Base-by-base conservation (phyloP, 1,284 basidiomycete genomes). In the Tremellales sp. region DNA sequence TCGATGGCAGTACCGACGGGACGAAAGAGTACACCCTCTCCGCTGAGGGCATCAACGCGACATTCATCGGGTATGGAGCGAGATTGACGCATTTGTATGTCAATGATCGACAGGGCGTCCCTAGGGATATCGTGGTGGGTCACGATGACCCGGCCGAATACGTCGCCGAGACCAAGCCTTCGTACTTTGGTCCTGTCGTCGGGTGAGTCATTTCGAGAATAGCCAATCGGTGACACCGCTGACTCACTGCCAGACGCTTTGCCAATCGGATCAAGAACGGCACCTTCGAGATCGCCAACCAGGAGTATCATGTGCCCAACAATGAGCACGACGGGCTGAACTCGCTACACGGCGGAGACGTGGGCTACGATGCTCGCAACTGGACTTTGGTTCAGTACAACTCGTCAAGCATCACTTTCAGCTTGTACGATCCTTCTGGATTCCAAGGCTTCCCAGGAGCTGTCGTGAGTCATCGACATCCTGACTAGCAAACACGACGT, bases 181-280 rank as follows among this genome's bases (percentile, higher is more conserved):
- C 41, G 25, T 68, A 56, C 50, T 66, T 58, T 37, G 66, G 66
- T 4, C 49, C 59, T 6, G 60, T 65, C 2, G 62, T 67, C 11
- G 66, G 66, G 60, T 65, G 51, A 50, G 61, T 56, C 3, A 25
- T 10, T 7, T 44, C n/a, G 15, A 31, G 22, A 3, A 24, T 23
- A 27, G 23, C 35, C 23, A 11, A 11, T 23, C 12, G 36, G 15
- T 11, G 12, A 12, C 17, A 22, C 17, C 13, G 10, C 11, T 27
- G 5, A 31, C 49, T 41, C 46, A 26, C 21, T 3, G 15, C 13
- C 39, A 64, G 65, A 33, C 57, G 62, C 17, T 64, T 61, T 50
- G 66, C 64, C 37, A 68, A 68, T 52, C 61, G 66, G 15, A 65
- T 68, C 53, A 56, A 52, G 44, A 54, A 57, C 27, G 64, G 62